Evolutionary conservation across 257 asterid species (phyloP).

Genomic region (Primulina huaijiensis): DNA sequence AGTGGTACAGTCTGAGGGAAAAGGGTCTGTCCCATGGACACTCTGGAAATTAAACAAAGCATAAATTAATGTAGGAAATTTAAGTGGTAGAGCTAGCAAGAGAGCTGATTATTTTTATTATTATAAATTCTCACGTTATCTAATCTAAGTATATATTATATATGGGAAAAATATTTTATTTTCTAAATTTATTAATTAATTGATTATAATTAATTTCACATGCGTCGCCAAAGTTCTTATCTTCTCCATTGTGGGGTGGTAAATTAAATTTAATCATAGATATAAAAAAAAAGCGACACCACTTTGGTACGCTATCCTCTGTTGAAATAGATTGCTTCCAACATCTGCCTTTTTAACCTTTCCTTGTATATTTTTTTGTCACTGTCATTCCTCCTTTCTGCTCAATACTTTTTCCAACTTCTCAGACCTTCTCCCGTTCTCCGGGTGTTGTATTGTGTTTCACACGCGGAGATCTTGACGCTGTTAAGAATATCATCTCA

Average conservation of each 20-base stretch:
- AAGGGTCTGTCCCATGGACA: not conserved
- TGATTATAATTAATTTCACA: no score
- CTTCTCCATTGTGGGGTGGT: not conserved
- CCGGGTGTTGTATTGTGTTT: no score
- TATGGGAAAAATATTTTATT: no score
- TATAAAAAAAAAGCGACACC: constrained; percentile 18
- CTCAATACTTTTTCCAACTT: constrained; percentile 13
- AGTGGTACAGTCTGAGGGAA: not conserved
- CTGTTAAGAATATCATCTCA: not conserved
- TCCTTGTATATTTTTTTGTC: not conserved
- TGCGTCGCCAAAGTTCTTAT: not conserved
- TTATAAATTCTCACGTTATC: no score
- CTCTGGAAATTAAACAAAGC: not conserved
- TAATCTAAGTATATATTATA: no score
- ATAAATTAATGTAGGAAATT: no score
- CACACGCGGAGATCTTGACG: not conserved
- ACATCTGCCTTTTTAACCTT: constrained; percentile 33
- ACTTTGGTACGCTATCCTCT: constrained; percentile 27
- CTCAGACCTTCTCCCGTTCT: constrained; percentile 1
- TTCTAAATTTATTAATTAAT: no score
- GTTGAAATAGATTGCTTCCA: constrained; percentile 33
- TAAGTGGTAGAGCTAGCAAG: not conserved
- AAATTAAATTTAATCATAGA: not conserved
- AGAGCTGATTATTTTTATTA: not conserved
- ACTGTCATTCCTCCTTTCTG: constrained; percentile 19